Percentiles rank a stretch among this genome's conserved stretches.
Conservation (phyloP, 345 rosid species). For the Salix udensis region DNA sequence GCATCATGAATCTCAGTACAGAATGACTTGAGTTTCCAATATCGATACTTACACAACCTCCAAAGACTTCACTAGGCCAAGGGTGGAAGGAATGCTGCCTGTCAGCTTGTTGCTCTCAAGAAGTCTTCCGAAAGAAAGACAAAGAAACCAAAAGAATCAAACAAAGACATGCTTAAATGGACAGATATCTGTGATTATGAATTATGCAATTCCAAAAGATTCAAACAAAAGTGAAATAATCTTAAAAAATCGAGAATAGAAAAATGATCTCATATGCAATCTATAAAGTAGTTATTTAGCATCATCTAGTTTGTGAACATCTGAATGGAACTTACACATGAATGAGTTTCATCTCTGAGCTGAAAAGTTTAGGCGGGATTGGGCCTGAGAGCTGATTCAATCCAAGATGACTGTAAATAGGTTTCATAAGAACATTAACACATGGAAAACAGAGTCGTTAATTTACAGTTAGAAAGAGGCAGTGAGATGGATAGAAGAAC, state of each 20-base stretch:
- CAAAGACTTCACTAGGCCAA: slow-evolving; percentile 54
- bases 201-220: not conserved
- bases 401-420: slow-evolving; percentile 63
- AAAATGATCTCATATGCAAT: not conserved
- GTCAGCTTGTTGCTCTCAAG: slow-evolving; percentile 62
- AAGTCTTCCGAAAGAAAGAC: slow-evolving; percentile 43
- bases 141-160: not conserved
- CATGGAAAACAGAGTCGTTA: not conserved
- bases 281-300: not conserved
- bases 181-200: not conserved
- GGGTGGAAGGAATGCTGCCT: slow-evolving; percentile 55
- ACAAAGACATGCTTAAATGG: not conserved
- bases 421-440: slow-evolving; percentile 4
- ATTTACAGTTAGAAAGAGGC: not conserved
- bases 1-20: not conserved
- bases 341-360: slow-evolving; percentile 53
- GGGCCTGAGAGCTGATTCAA: slow-evolving; percentile 57
- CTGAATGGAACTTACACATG: slow-evolving; percentile 59
- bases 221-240: not conserved
- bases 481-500: not conserved
- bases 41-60: slow-evolving; percentile 65
- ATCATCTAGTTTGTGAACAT: not conserved
- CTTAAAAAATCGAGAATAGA: not conserved
- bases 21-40: slow-evolving; percentile 1
- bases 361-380: slow-evolving; percentile 63